Evolutionary conservation across 306 rosid species (phyloP).

Genomic region (Chamaecrista fasciculata): DNA sequence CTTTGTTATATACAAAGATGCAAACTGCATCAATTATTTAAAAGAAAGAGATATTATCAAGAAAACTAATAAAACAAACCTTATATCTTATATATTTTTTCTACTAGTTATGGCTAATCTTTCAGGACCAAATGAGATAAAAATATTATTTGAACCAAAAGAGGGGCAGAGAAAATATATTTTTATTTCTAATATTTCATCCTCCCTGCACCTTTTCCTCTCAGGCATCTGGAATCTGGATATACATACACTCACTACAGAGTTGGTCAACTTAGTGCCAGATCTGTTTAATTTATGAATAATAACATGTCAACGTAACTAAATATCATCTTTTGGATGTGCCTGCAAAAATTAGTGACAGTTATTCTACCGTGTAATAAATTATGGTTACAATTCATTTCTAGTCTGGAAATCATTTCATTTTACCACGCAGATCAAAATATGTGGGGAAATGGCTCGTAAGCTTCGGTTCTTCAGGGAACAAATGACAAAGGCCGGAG

Average conservation of each 20-base stretch:
- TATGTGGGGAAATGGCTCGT: conserved; percentile 86
- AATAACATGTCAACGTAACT: background rate
- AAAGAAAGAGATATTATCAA: background rate
- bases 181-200: background rate
- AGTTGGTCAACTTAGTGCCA: background rate
- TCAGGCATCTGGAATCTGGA: background rate
- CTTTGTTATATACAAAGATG: too few species aligned
- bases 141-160: too few species aligned
- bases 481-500: conserved; percentile 65
- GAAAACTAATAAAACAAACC: too few species aligned
- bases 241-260: background rate
- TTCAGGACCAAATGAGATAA: too few species aligned
- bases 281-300: background rate
- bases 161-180: too few species aligned
- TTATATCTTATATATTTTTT: too few species aligned
- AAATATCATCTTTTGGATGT: conserved; percentile 1
- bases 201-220: background rate
- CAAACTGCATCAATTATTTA: background rate
- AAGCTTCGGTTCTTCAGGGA: conserved; percentile 69
- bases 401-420: conserved; percentile 10
- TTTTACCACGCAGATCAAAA: conserved; percentile 51
- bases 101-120: too few species aligned
- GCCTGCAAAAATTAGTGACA: conserved; percentile 5
- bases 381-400: conserved; percentile 4
- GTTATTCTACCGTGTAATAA: background rate